Percentiles rank a stretch among this genome's conserved stretches.
These are phyloP conservation scores for Neofusicoccum cordaticola DNA, from an alignment of 2,329 filamentous ascomycete genomes.

Conservation along the genomic window DNA sequence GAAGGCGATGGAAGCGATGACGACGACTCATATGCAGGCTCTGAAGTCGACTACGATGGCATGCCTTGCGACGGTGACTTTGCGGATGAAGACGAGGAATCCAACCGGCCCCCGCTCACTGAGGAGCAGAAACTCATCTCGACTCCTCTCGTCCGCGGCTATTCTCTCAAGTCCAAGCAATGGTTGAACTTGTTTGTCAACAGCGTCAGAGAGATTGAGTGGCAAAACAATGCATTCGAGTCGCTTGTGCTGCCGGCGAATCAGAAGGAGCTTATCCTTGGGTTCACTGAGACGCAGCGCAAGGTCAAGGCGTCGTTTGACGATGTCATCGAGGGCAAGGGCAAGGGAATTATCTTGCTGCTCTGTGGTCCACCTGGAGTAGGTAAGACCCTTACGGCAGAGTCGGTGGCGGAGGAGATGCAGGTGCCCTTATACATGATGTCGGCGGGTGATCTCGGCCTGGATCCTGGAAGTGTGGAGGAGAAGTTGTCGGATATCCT, in stretches of 20 bases:
- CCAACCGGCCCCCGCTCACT: conserved; percentile 24
- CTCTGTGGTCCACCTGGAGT: conserved; percentile 50
- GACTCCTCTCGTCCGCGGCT: conserved; percentile 29
- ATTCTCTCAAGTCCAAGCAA: conserved; percentile 28
- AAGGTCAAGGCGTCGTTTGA: conserved; percentile 44
- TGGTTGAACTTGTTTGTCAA: conserved; percentile 32
- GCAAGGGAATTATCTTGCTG: conserved; percentile 50
- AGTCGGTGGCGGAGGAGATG: conserved; percentile 45
- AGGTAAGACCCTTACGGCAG: conserved; percentile 46
- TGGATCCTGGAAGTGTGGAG: conserved; percentile 44
- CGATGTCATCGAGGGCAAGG: conserved; percentile 53
- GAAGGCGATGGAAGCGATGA: conserved; percentile 29
- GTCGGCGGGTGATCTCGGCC: conserved; percentile 50
- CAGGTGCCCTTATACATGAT: conserved; percentile 48
- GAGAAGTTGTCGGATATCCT: conserved; percentile 45
- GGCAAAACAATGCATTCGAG: conserved; percentile 46
- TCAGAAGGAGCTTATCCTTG: conserved; percentile 49
- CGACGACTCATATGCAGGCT: conserved; percentile 33
- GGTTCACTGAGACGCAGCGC: conserved; percentile 45
- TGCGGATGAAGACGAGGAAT: conserved; percentile 26
- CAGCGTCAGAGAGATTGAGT: conserved; percentile 42
- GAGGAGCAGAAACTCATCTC: conserved; percentile 29
- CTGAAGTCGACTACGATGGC: conserved; percentile 26
- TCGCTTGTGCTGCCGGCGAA: conserved; percentile 47
- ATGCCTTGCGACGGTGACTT: conserved; percentile 30